Evolutionary conservation across 768 basidiomycete species (phyloP).

Genomic region (Mycena indigotica): DNA sequence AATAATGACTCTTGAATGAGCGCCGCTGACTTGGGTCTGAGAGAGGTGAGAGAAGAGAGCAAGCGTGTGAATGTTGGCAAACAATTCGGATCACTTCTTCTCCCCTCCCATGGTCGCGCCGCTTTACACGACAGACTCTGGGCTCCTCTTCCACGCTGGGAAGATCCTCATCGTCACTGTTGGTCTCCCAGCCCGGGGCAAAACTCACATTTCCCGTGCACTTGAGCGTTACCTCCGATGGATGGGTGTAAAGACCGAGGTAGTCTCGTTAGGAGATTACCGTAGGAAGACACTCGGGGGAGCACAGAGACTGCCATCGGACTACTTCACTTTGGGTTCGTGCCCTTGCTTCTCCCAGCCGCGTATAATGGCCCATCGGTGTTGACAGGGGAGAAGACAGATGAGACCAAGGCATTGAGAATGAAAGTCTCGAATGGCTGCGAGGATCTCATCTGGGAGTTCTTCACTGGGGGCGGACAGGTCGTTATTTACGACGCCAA

Average conservation of each 20-base stretch:
- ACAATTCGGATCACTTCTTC: neutral
- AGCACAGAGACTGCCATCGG: slow-evolving; percentile 82
- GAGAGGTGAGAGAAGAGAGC: no score
- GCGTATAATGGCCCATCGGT: slow-evolving; percentile 2
- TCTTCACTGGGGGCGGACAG: slow-evolving; percentile 85
- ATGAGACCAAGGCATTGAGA: slow-evolving; percentile 79
- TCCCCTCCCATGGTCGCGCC: slow-evolving; percentile 81
- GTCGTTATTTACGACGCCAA: slow-evolving; percentile 99
- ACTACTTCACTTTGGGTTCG: slow-evolving; percentile 87
- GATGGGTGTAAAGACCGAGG: slow-evolving; percentile 96
- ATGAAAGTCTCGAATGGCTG: slow-evolving; percentile 78
- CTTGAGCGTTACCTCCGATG: slow-evolving; percentile 97
- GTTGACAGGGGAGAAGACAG: slow-evolving; percentile 67
- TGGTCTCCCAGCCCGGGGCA: slow-evolving; percentile 91
- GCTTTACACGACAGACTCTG: slow-evolving; percentile 88
- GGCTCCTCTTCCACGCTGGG: slow-evolving; percentile 87
- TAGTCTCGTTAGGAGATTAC: slow-evolving; percentile 94
- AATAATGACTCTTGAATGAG: no score
- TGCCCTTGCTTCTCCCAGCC: neutral
- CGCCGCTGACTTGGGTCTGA: no score
- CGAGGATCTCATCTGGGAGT: slow-evolving; percentile 86
- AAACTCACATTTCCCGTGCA: slow-evolving; percentile 95
- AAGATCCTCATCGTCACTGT: slow-evolving; percentile 93
- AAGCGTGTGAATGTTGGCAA: no score
- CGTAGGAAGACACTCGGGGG: slow-evolving; percentile 87